A percentile compares a stretch with the other conserved stretches of the same genome.
These are phyloP conservation scores for Neurospora hispaniola DNA, from an alignment of 495 filamentous ascomycete genomes.

Conservation along the genomic window DNA sequence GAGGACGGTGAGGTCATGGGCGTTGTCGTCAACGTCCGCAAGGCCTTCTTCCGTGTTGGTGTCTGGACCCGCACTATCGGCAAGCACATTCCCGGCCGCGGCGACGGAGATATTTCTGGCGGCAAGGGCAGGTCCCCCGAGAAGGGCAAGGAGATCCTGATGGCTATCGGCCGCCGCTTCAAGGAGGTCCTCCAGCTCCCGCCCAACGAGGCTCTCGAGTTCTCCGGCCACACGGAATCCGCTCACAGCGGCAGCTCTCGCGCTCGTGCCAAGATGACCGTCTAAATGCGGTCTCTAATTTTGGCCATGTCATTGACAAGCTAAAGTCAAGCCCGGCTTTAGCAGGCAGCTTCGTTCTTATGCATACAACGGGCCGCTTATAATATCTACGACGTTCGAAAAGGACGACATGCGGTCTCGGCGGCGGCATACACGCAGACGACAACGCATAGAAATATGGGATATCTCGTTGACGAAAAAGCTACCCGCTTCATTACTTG, in stretches of 20 bases:
- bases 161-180: conserved; percentile 76
- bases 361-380: not conserved
- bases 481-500: not conserved
- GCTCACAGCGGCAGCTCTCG: conserved; percentile 87
- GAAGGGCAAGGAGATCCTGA: conserved; percentile 72
- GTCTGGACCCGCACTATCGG: conserved; percentile 87
- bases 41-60: conserved; percentile 93
- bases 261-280: conserved; percentile 87
- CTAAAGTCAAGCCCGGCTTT: not conserved
- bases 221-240: conserved; percentile 90
- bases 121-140: conserved; percentile 61
- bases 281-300: conserved; percentile 34
- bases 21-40: conserved; percentile 96
- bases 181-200: conserved; percentile 79
- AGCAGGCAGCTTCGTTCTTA: not conserved
- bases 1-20: conserved; percentile 98
- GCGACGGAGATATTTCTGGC: conserved; percentile 54
- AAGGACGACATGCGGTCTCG: not conserved
- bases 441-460: not conserved
- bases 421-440: not conserved
- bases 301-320: not conserved
- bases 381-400: not conserved
- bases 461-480: not conserved
- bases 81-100: conserved; percentile 65
- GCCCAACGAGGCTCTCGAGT: conserved; percentile 69